A percentile compares a stretch with the other conserved stretches of the same genome.
These are phyloP conservation scores for Begonia fuchsioides DNA, from an alignment of 306 rosid species.

Conservation along the genomic window DNA sequence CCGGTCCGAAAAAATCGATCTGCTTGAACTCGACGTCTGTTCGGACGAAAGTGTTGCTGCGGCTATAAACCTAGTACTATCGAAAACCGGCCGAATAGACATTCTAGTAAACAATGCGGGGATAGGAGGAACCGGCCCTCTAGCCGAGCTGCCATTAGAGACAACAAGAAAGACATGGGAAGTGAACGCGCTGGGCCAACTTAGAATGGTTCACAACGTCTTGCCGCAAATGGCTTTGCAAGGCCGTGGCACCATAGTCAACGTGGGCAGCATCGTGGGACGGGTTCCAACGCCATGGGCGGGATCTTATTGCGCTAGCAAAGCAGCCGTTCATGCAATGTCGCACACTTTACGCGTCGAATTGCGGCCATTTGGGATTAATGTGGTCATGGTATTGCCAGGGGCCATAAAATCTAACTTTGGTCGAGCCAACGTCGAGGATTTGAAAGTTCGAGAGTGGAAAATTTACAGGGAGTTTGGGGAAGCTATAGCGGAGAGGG, in stretches of 20 bases:
- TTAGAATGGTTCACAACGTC: constrained; percentile 62
- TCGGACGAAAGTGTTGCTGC: constrained; percentile 45
- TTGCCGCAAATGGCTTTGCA: constrained; percentile 59
- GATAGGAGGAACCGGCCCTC: constrained; percentile 59
- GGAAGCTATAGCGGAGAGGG: constrained; percentile 44
- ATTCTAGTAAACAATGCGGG: constrained; percentile 62
- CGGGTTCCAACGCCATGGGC: constrained; percentile 71
- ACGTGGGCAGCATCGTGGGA: constrained; percentile 62
- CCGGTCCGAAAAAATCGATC: constrained; percentile 22
- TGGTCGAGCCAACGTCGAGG: constrained; percentile 38
- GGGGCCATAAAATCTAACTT: constrained; percentile 64
- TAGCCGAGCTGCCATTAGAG: constrained; percentile 61
- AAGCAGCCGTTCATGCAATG: constrained; percentile 57
- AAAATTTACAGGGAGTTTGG: constrained; percentile 45
- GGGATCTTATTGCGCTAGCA: constrained; percentile 65
- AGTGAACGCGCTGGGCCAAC: constrained; percentile 55
- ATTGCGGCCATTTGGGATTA: constrained; percentile 52
- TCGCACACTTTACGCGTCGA: constrained; percentile 48
- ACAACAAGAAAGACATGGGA: constrained; percentile 47
- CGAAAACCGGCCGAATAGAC: constrained; percentile 42
- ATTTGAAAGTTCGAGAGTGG: constrained; percentile 31
- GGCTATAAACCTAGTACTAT: constrained; percentile 27
- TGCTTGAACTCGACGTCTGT: constrained; percentile 50
- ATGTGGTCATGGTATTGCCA: constrained; percentile 57
- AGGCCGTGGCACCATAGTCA: constrained; percentile 48